Conservation (phyloP, 768 basidiomycete genomes). For the Dioszegia crocea region DNA sequence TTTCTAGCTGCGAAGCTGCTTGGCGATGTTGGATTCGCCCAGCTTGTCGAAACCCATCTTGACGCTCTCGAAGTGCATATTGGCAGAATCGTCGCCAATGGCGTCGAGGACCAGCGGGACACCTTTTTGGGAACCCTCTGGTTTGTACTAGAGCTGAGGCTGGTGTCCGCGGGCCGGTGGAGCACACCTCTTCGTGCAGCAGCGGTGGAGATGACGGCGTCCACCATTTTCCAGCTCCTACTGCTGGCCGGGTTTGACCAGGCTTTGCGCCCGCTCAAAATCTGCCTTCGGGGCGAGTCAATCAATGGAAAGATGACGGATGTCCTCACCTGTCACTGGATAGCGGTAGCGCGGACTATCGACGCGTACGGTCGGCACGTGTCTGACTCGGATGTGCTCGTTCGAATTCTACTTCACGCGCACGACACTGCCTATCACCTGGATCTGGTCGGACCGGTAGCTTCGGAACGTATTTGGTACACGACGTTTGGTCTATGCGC, state of each 20-base stretch:
- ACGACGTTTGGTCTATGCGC: constrained; percentile 65
- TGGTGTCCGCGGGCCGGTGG: not conserved
- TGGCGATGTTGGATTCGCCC: not conserved
- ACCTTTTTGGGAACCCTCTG: not conserved
- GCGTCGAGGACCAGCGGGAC: not conserved
- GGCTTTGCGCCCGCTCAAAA: constrained; percentile 53
- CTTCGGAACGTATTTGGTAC: constrained; percentile 66
- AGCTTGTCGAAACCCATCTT: not conserved
- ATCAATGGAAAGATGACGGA: constrained; percentile 50
- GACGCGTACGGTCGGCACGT: constrained; percentile 24
- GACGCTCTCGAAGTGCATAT: not conserved
- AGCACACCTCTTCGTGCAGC: not conserved
- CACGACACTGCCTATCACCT: constrained; percentile 24
- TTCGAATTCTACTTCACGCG: constrained; percentile 18
- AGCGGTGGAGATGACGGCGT: constrained; percentile 19
- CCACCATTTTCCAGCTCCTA: constrained; percentile 56
- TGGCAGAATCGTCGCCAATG: not conserved
- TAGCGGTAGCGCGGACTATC: constrained; percentile 62
- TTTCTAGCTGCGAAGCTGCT: not conserved
- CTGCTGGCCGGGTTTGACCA: constrained; percentile 57
- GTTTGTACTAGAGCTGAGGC: constrained; percentile 6
- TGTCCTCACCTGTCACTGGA: constrained; percentile 66
- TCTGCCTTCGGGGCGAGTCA: constrained; percentile 49
- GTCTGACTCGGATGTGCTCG: constrained; percentile 29
- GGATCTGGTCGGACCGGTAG: constrained; percentile 41